These are phyloP conservation scores for Tetrapisispora fleetii DNA, from an alignment of 805 yeast genomes.

Conservation along the genomic window DNA sequence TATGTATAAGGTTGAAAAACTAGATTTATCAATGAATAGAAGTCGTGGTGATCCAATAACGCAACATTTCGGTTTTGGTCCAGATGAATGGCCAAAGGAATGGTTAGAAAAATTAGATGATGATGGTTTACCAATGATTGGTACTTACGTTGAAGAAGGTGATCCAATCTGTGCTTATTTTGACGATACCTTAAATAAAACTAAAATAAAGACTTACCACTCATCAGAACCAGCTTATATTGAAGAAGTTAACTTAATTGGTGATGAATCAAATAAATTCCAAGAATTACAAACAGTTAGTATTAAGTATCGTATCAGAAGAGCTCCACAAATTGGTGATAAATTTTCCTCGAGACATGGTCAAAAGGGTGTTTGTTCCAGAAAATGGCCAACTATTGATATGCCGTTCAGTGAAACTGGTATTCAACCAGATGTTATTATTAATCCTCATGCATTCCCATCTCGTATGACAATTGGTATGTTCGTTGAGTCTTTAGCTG, in stretches of 20 bases:
- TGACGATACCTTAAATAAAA: constrained; percentile 84
- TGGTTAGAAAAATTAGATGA: constrained; percentile 84
- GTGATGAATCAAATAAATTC: constrained; percentile 60
- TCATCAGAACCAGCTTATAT: constrained; percentile 90
- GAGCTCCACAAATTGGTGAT: constrained; percentile 94
- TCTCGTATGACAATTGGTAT: constrained; percentile 99
- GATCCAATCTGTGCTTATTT: constrained; percentile 90
- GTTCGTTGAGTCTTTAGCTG: constrained; percentile 98
- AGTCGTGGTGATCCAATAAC: constrained; percentile 90
- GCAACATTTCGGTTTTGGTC: constrained; percentile 90
- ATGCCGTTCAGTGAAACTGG: constrained; percentile 97
- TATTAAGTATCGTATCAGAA: constrained; percentile 80
- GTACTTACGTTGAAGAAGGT: constrained; percentile 83
- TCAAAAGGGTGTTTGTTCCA: constrained; percentile 96
- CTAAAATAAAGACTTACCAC: constrained; percentile 87
- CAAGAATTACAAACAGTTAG: constrained; percentile 77
- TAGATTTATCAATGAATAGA: constrained; percentile 68
- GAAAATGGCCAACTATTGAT: constrained; percentile 95
- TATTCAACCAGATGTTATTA: constrained; percentile 94
- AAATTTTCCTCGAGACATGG: constrained; percentile 97
- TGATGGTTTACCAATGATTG: constrained; percentile 89
- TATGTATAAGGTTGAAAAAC: constrained; percentile 87
- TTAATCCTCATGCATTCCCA: constrained; percentile 99
- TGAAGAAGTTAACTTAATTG: constrained; percentile 86
- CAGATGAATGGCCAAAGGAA: constrained; percentile 81